Base-by-base conservation (phyloP, 2,329 filamentous ascomycete genomes). In the Pseudocercospora crystallina region DNA sequence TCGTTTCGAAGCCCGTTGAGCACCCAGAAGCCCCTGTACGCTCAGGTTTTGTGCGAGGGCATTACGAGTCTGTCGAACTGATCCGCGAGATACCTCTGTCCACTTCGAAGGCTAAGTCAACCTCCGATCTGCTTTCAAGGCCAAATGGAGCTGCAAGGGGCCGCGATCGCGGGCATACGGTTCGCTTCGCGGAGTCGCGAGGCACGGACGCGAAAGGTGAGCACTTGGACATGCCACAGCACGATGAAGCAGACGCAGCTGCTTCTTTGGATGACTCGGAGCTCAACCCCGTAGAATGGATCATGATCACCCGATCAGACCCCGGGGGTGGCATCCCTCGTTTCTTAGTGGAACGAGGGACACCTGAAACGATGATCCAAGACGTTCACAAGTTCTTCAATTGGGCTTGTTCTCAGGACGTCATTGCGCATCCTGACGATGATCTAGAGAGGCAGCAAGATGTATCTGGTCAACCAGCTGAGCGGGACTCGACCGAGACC, bases 61-160 rank as follows among this genome's bases (percentile, higher is more conserved):
- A 85, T 57, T 97, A 96, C 65, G 91, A 96, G 73, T 95, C 89
- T 1, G 86, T 96, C 12, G 92, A 97, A 70, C 79, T 96, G 59
- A 91, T 96, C 50, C 80, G 91, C 43, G 91, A 97, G 70, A 80
- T 96, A 11, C 86, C 85, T 0, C 66, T 84, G 8, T 73, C 67
- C 14, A 58, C 60, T 2, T 76, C 37, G 67, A 75, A 57, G 67
- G 49, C 66, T 8, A 56, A 54, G 14, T 66, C 64, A 12, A 67
- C 65, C 10, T 61, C 68, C 12, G 62, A 67, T 37, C 55, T 66
- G 7, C 49, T 61, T 1, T 54, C 64, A 5, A 52, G 56, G 3
- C 38, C 42, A 5, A 30, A 45, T 12, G 26, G 8, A 30, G 29
- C 15, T 10, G 8, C 32, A 10, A 31, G 33, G 41, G 40, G 39